These are phyloP conservation scores for Hyaloperonospora brassicae DNA, from an alignment of 352 stramenopile genomes.

Conservation along the genomic window DNA sequence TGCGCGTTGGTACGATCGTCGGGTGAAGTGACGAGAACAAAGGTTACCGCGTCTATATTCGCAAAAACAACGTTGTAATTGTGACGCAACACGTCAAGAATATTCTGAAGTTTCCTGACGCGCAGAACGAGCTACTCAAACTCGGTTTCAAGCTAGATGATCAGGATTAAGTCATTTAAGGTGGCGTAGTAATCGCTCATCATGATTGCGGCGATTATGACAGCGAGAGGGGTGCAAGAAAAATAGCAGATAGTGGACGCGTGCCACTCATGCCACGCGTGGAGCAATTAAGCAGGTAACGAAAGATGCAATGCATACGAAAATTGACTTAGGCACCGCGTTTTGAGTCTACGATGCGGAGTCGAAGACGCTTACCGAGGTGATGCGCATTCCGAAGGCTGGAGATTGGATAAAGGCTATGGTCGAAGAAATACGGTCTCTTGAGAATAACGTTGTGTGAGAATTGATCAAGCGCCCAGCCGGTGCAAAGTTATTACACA, in stretches of 20 bases:
- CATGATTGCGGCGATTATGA: too few species aligned
- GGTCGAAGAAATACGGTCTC: too few species aligned
- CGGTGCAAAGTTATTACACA: slow-evolving; percentile 7
- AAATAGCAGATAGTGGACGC: too few species aligned
- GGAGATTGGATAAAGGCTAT: too few species aligned
- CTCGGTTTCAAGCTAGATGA: too few species aligned
- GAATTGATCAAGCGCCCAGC: too few species aligned
- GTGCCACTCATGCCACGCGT: background rate
- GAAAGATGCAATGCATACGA: background rate
- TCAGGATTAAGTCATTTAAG: too few species aligned
- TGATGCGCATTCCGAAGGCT: background rate
- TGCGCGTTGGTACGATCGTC: background rate
- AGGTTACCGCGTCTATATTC: background rate
- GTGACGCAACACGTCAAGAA: background rate
- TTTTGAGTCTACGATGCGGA: background rate
- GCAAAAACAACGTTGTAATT: background rate
- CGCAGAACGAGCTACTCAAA: background rate
- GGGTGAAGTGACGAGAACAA: background rate
- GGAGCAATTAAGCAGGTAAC: background rate
- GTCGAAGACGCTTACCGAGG: background rate
- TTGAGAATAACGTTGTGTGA: too few species aligned
- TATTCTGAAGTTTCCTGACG: background rate
- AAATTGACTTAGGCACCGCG: background rate
- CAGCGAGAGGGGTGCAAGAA: too few species aligned
- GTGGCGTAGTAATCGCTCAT: too few species aligned